Conservation (phyloP, 495 filamentous ascomycete genomes). For the Pyronema omphalodes region DNA sequence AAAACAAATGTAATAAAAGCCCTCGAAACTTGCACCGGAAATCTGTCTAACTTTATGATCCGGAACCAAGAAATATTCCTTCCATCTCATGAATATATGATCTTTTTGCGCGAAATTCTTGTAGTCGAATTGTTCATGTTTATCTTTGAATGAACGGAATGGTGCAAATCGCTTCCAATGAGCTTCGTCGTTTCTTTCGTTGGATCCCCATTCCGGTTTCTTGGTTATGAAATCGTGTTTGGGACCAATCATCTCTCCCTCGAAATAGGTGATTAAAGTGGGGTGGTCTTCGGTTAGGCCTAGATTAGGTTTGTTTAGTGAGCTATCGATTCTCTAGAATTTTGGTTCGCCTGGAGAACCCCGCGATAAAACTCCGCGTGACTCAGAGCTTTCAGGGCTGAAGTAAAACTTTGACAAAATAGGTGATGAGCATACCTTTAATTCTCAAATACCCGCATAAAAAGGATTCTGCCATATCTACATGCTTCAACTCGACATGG, state of each 20-base stretch:
- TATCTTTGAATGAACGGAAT: conserved; percentile 59
- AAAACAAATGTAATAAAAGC: conserved; percentile 99
- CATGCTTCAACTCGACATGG: conserved; percentile 89
- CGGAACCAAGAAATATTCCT: conserved; percentile 94
- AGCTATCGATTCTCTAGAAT: not conserved
- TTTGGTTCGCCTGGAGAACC: no score
- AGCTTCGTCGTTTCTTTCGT: conserved; percentile 75
- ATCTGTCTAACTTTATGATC: conserved; percentile 83
- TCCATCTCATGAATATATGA: conserved; percentile 98
- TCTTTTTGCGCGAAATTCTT: conserved; percentile 67
- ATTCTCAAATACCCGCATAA: conserved; percentile 92
- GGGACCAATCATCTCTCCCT: conserved; percentile 92
- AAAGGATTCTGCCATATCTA: conserved; percentile 87
- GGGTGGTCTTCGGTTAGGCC: conserved; percentile 90
- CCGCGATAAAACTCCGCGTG: conserved; percentile 1
- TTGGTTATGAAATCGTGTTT: conserved; percentile 87
- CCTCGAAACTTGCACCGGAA: conserved; percentile 87
- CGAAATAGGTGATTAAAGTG: conserved; percentile 92
- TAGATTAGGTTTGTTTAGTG: conserved; percentile 26
- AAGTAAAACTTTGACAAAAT: not conserved
- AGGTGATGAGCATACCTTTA: conserved; percentile 44
- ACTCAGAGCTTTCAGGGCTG: conserved; percentile 1
- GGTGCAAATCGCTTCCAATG: conserved; percentile 87
- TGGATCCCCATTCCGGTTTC: conserved; percentile 79
- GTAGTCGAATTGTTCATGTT: conserved; percentile 35